These are phyloP conservation scores for Xylaria intraflava DNA, from an alignment of 495 filamentous ascomycete genomes.

Conservation along the genomic window DNA sequence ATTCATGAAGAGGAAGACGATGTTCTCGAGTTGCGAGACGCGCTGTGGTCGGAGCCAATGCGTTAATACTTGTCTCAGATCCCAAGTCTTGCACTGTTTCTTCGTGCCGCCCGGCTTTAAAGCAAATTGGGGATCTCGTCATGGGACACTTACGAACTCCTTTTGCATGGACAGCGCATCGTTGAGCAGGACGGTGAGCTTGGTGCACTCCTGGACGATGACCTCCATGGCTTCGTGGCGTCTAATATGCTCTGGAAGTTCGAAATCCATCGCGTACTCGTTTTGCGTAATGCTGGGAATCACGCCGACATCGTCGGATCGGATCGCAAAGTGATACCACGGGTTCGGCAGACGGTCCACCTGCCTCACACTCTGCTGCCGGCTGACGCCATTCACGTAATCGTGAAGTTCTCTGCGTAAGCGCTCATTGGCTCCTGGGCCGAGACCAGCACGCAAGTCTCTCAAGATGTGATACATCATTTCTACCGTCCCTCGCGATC, in stretches of 20 bases:
- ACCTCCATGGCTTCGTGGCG: slow-evolving; percentile 20
- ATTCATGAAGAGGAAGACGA: slow-evolving; percentile 25
- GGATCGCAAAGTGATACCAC: slow-evolving; percentile 25
- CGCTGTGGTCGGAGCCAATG: slow-evolving; percentile 8
- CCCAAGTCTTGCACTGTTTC: not conserved
- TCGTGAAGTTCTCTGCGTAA: slow-evolving; percentile 21
- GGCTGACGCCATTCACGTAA: slow-evolving; percentile 20
- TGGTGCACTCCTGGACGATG: slow-evolving; percentile 21
- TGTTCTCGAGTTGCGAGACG: slow-evolving; percentile 22
- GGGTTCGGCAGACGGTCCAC: slow-evolving; percentile 19
- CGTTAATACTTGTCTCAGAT: not conserved
- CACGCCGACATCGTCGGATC: slow-evolving; percentile 21
- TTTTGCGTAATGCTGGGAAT: slow-evolving; percentile 24
- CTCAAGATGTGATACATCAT: slow-evolving; percentile 24
- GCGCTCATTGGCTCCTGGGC: slow-evolving; percentile 13
- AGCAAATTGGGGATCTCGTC: not conserved
- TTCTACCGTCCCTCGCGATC: slow-evolving; percentile 14
- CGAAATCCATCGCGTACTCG: slow-evolving; percentile 26
- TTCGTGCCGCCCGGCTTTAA: too few species aligned
- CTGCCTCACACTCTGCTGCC: slow-evolving; percentile 21
- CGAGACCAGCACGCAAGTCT: slow-evolving; percentile 17
- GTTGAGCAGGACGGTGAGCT: slow-evolving; percentile 20
- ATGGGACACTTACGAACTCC: slow-evolving; percentile 19
- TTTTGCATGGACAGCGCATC: slow-evolving; percentile 26
- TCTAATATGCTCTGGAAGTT: slow-evolving; percentile 20